phyloP scores from a whole-genome alignment of 495 filamentous ascomycete species.

The Penicillium nucicola region DNA sequence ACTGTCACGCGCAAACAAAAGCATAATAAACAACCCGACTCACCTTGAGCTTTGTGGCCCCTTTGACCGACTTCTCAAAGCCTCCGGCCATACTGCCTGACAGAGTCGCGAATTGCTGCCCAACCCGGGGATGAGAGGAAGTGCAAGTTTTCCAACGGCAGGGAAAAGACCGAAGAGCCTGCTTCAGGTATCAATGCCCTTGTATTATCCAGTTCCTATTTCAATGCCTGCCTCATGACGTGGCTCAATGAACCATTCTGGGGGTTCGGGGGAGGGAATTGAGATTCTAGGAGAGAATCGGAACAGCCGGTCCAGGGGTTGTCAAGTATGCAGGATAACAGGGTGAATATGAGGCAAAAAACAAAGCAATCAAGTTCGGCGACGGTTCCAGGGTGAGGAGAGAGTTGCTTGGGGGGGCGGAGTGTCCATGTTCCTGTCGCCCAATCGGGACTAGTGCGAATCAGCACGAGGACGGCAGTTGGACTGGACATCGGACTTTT shows the following conservation, averaged over 20 bases:
- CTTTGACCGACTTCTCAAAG: constrained; percentile 91
- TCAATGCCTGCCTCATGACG: constrained; percentile 25
- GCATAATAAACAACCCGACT: constrained; percentile 15
- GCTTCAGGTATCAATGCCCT: constrained; percentile 24
- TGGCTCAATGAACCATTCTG: constrained; percentile 38
- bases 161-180: constrained; percentile 15
- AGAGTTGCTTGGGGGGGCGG: constrained; percentile 9
- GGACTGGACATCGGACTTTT: too few species aligned
- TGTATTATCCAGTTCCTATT: constrained; percentile 20
- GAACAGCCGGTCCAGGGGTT: neutral
- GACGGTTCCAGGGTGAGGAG: constrained; percentile 4
- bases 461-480: constrained; percentile 1
- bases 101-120: constrained; percentile 5
- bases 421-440: constrained; percentile 6
- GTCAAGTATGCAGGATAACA: neutral
- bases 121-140: neutral
- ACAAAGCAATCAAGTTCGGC: constrained; percentile 4
- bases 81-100: constrained; percentile 63
- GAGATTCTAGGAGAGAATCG: constrained; percentile 10
- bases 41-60: constrained; percentile 92
- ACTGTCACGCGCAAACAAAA: neutral
- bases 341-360: neutral
- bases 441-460: constrained; percentile 20
- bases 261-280: constrained; percentile 11
- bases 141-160: neutral